A percentile compares a stretch with the other conserved stretches of the same genome.
Conservation (phyloP, 2,329 filamentous ascomycete species). For the Pseudogymnoascus verrucosus region DNA sequence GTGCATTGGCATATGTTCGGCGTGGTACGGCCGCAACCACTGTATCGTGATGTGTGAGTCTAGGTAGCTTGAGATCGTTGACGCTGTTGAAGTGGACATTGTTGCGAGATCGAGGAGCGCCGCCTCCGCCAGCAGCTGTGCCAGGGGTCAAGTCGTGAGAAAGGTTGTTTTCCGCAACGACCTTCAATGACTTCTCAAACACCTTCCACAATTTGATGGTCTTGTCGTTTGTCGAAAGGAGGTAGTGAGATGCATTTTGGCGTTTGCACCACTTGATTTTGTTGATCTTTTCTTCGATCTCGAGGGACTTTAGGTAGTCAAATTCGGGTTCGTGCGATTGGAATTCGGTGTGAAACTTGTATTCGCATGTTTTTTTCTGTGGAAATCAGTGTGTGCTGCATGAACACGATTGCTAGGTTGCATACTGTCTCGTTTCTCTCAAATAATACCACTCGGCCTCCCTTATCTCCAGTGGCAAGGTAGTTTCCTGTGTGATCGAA, state of each 20-base stretch:
- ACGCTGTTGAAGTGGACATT: conserved; percentile 70
- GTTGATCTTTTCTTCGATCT: conserved; percentile 99
- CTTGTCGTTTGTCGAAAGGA: conserved; percentile 98
- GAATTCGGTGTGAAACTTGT: conserved; percentile 99
- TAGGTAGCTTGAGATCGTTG: conserved; percentile 81
- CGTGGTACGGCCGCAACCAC: conserved; percentile 94
- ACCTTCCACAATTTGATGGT: conserved; percentile 99
- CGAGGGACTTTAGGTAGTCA: conserved; percentile 96
- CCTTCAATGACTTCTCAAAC: conserved; percentile 98
- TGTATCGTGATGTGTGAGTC: conserved; percentile 95
- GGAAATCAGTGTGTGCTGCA: background rate
- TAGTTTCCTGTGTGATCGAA: conserved; percentile 89
- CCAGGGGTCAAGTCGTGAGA: conserved; percentile 85
- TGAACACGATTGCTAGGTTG: conserved; percentile 6
- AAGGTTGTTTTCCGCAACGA: conserved; percentile 97
- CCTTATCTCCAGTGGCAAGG: conserved; percentile 83
- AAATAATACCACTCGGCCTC: conserved; percentile 75
- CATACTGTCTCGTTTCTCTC: conserved; percentile 90
- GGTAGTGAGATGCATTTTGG: conserved; percentile 96
- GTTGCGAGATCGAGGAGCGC: conserved; percentile 64
- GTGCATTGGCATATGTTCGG: conserved; percentile 94
- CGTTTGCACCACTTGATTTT: conserved; percentile 99
- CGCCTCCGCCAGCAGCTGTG: conserved; percentile 65
- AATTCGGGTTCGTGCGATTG: conserved; percentile 99
- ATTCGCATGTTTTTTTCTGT: conserved; percentile 99